Evolutionary conservation across 176 grass and related monocot species (phyloP).

Genomic region (Miscanthus lutarioriparius): DNA sequence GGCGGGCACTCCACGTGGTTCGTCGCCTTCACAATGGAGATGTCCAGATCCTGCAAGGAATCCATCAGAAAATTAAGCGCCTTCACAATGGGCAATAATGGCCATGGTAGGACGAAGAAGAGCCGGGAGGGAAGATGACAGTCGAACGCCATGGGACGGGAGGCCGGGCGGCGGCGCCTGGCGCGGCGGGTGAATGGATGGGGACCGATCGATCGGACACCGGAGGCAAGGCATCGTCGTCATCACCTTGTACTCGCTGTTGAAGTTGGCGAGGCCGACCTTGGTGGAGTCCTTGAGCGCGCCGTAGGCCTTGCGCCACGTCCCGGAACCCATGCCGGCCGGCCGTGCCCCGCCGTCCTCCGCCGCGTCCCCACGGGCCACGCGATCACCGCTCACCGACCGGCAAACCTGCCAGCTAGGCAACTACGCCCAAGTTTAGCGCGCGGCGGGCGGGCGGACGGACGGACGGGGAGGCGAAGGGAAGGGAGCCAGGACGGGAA

Average conservation of each 20-base stretch:
- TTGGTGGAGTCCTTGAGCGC: conserved; percentile 98
- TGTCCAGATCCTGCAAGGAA: conserved; percentile 77
- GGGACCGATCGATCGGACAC: neutral
- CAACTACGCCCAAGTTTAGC: conserved; percentile 35
- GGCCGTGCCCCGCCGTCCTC: conserved; percentile 25
- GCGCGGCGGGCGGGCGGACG: conserved; percentile 11
- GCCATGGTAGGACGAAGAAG: neutral
- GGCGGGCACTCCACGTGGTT: conserved; percentile 94
- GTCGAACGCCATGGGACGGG: neutral
- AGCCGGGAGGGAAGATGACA: neutral
- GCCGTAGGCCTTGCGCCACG: conserved; percentile 97
- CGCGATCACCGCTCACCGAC: neutral
- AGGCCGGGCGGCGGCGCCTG: neutral
- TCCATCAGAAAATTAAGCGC: neutral
- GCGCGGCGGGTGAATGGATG: neutral
- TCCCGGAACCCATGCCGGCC: conserved; percentile 47
- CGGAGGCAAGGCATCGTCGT: neutral
- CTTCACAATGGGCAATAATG: neutral
- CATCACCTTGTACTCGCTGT: conserved; percentile 91
- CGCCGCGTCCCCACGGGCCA: neutral
- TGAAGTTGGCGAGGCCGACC: conserved; percentile 96
- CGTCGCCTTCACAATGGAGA: conserved; percentile 95
- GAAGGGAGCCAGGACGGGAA: neutral
- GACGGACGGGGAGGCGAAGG: neutral
- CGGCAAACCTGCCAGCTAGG: neutral